Percentiles rank a stretch among this genome's conserved stretches.
phyloP scores from a whole-genome alignment of 768 basidiomycete genomes.

The Mycena polygramma region DNA sequence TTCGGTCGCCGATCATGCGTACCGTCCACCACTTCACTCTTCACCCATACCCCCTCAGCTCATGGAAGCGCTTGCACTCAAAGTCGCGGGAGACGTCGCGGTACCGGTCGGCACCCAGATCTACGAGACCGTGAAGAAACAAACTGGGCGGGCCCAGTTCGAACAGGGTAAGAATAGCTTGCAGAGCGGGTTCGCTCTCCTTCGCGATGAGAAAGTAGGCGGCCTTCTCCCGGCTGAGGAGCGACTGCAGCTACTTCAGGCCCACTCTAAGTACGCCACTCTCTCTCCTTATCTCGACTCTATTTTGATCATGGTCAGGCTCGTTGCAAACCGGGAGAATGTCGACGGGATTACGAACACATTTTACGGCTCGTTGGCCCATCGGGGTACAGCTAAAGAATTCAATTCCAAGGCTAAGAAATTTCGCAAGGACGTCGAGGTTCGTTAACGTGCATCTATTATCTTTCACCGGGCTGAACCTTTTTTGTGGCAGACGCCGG shows the following conservation, averaged over 20 bases:
- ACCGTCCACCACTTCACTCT: neutral
- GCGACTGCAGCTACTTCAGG: constrained; percentile 1
- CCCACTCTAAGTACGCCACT: neutral
- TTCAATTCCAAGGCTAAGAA: constrained; percentile 14
- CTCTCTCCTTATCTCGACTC: neutral
- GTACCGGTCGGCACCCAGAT: constrained; percentile 1
- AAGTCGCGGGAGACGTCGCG: constrained; percentile 5
- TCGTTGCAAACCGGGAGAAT: constrained; percentile 7
- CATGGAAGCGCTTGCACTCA: constrained; percentile 16
- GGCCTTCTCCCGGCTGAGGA: constrained; percentile 1
- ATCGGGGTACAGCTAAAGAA: constrained; percentile 13
- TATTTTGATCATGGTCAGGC: neutral
- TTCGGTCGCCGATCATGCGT: neutral
- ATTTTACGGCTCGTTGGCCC: constrained; percentile 3
- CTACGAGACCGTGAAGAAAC: constrained; percentile 9
- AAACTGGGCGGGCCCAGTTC: constrained; percentile 20
- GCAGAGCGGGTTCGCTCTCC: neutral
- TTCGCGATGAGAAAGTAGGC: constrained; percentile 5
- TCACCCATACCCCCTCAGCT: neutral
- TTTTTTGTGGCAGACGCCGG: constrained; percentile 1
- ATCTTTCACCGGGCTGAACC: neutral
- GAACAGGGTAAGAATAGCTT: constrained; percentile 11
- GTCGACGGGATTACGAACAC: constrained; percentile 16
- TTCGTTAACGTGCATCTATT: neutral
- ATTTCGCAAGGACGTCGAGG: constrained; percentile 19